Evolutionary conservation across 2,329 filamentous ascomycete species (phyloP).

Genomic region (Phoma sp.): DNA sequence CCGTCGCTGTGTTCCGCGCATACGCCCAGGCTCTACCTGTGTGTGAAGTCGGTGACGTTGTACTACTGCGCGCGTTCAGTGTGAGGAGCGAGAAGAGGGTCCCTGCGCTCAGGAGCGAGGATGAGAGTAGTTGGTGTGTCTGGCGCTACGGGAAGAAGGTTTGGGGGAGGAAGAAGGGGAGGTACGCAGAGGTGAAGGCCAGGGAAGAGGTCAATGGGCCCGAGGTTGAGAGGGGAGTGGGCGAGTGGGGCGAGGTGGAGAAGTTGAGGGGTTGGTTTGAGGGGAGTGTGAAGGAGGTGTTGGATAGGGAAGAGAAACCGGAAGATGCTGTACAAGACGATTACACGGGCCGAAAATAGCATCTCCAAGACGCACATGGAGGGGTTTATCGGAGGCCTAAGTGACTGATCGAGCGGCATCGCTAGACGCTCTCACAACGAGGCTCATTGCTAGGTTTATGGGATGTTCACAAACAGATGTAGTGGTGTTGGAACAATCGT

Average conservation of each 20-base stretch:
- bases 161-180: constrained; percentile 35
- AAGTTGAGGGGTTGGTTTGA: constrained; percentile 51
- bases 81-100: constrained; percentile 51
- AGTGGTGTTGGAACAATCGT: too few species aligned
- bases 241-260: constrained; percentile 51
- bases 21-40: constrained; percentile 51
- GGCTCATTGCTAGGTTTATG: too few species aligned
- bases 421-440: too few species aligned
- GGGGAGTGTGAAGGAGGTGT: constrained; percentile 17
- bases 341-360: too few species aligned
- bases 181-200: constrained; percentile 36
- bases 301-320: constrained; percentile 17
- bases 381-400: too few species aligned
- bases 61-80: constrained; percentile 51
- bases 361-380: too few species aligned
- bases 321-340: too few species aligned
- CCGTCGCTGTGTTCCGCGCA: constrained; percentile 53
- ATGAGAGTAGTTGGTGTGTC: constrained; percentile 56
- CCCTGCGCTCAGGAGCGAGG: constrained; percentile 47
- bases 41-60: constrained; percentile 51
- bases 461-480: too few species aligned
- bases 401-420: too few species aligned
- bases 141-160: constrained; percentile 48
- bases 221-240: constrained; percentile 53
- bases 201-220: constrained; percentile 55